Conservation (phyloP, 1,284 basidiomycete species). For the Microbotryum lychnidis-dioicae region DNA sequence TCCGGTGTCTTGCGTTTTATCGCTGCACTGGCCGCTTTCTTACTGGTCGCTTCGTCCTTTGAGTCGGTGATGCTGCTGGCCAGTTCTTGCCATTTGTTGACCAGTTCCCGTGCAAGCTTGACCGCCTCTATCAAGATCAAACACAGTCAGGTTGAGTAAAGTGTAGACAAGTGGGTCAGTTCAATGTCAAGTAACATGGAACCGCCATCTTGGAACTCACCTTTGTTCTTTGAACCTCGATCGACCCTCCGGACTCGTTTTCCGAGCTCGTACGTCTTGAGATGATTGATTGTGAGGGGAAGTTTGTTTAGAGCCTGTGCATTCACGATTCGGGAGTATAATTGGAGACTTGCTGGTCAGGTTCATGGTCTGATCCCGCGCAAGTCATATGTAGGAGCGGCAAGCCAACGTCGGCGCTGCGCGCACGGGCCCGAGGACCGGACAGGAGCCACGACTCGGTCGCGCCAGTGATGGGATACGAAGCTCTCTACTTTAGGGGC, state of each 20-base stretch:
- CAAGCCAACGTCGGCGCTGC: background rate
- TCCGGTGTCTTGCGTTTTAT: too few relatives aligned
- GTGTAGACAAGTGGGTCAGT: too few relatives aligned
- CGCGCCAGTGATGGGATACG: background rate
- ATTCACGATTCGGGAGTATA: background rate
- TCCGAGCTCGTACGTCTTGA: constrained; percentile 7
- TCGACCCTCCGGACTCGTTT: constrained; percentile 5
- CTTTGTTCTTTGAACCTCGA: background rate
- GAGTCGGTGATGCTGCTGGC: too few relatives aligned
- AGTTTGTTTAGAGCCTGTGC: constrained; percentile 18
- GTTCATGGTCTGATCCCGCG: background rate
- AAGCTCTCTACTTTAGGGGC: too few relatives aligned
- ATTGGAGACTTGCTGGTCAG: background rate
- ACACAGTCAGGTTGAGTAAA: background rate
- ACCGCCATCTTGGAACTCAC: constrained; percentile 5
- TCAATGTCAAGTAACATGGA: background rate
- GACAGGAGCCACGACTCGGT: background rate
- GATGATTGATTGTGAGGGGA: constrained; percentile 11
- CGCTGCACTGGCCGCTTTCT: too few relatives aligned
- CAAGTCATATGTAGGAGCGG: too few relatives aligned
- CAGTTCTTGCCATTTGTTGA: constrained; percentile 10
- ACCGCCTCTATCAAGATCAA: background rate
- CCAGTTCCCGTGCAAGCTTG: constrained; percentile 8
- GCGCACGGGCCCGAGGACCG: background rate
- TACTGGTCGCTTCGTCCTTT: too few relatives aligned